A percentile compares a stretch with the other conserved stretches of the same genome.
phyloP scores from a whole-genome alignment of 306 rosid genomes.

The Prunus padus region DNA sequence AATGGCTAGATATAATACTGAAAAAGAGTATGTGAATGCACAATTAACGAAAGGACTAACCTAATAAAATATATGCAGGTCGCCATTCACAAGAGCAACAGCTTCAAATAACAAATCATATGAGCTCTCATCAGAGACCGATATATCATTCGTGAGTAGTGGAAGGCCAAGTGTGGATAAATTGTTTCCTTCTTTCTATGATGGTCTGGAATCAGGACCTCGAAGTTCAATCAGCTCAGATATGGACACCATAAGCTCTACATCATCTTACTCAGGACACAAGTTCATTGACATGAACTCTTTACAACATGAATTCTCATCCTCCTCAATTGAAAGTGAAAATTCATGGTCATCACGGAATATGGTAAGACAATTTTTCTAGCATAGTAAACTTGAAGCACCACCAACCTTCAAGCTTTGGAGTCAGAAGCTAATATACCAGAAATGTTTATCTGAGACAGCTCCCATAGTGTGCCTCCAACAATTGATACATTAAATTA shows the following conservation, averaged over 20 bases:
- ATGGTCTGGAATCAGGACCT: constrained; percentile 37
- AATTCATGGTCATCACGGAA: constrained; percentile 22
- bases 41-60: background rate
- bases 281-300: constrained; percentile 39
- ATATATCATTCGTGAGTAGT: constrained; percentile 73
- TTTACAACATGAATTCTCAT: constrained; percentile 29
- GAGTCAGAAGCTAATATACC: background rate
- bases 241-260: constrained; percentile 37
- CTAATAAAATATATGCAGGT: constrained; percentile 38
- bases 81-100: constrained; percentile 59
- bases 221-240: constrained; percentile 52
- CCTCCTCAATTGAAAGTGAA: constrained; percentile 46
- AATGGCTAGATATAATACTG: background rate
- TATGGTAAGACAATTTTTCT: constrained; percentile 30
- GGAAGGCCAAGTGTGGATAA: constrained; percentile 60
- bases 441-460: background rate
- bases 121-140: constrained; percentile 48
- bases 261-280: constrained; percentile 40
- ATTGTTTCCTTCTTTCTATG: constrained; percentile 39
- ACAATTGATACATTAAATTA: background rate
- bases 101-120: constrained; percentile 32
- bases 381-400: background rate
- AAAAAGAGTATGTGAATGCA: background rate
- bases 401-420: background rate
- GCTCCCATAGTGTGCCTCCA: background rate